Percentiles rank a stretch among this genome's conserved stretches.
Conservation (phyloP, 164 flowering plant species). For the Pachysandra terminalis region DNA sequence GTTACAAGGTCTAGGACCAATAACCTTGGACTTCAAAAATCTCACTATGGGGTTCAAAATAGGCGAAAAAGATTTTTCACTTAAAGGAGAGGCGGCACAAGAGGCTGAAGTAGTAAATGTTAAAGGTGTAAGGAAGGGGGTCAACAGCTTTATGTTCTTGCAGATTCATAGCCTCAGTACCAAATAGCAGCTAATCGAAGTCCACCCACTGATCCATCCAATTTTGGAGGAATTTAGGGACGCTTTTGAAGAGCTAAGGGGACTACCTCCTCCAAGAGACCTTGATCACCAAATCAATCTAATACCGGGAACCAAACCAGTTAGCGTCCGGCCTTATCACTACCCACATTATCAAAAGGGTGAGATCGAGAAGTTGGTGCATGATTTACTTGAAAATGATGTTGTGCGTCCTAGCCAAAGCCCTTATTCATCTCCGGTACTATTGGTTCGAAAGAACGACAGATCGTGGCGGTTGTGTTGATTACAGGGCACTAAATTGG, state of each 20-base stretch:
- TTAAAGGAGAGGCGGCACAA: not conserved
- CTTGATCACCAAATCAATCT: not conserved
- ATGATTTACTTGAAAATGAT: not conserved
- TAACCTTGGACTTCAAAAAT: not conserved
- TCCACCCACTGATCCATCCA: not conserved
- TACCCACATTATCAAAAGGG: not conserved
- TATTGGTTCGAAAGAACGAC: not conserved
- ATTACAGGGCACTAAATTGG: not conserved
- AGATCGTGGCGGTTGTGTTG: not conserved
- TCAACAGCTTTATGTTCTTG: not conserved
- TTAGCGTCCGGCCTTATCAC: not conserved
- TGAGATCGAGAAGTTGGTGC: not conserved
- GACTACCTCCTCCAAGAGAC: not conserved
- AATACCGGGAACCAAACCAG: not conserved
- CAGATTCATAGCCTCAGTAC: not conserved
- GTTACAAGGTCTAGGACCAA: not conserved
- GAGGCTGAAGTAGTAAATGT: not conserved
- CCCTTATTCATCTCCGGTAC: not conserved
- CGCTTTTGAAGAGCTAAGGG: not conserved
- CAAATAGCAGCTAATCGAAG: not conserved
- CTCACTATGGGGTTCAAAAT: not conserved
- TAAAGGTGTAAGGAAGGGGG: not conserved
- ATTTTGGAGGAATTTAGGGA: not conserved
- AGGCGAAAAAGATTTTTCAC: not conserved
- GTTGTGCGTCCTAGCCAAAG: not conserved